Evolutionary conservation across 495 filamentous ascomycete genomes (phyloP).

Genomic region (Neurospora sp.): DNA sequence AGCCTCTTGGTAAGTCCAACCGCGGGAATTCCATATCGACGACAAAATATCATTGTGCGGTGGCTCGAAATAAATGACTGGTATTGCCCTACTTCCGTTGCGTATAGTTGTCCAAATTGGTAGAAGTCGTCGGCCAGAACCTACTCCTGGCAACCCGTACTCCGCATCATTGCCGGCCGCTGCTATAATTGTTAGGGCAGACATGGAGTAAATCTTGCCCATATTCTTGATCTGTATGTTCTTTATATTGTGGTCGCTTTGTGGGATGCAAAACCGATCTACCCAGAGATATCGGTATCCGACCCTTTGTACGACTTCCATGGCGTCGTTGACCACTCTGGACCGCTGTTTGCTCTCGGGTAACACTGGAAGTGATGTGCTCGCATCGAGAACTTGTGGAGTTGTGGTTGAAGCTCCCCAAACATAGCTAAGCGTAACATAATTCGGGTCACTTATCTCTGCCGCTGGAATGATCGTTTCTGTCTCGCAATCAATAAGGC

Average conservation of each 20-base stretch:
- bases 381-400: not conserved
- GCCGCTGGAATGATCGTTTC: not conserved
- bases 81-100: not conserved
- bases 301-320: not conserved
- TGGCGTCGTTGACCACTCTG: not conserved
- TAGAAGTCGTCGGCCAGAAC: not conserved
- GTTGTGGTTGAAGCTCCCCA: not conserved
- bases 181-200: not conserved
- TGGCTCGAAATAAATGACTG: not conserved
- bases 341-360: not conserved
- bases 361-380: not conserved
- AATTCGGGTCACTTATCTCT: accelerated
- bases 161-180: not conserved
- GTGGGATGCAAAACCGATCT: slow-evolving; percentile 7
- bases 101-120: not conserved
- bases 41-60: not conserved
- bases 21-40: slow-evolving; percentile 15
- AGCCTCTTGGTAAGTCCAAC: slow-evolving; percentile 35
- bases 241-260: not conserved
- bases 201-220: not conserved
- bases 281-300: slow-evolving; percentile 8
- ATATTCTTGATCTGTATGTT: not conserved
- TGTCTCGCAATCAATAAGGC: not conserved
- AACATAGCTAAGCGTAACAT: not conserved
- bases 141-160: not conserved